These are phyloP conservation scores for Dichomitus squalens DNA, from an alignment of 1,284 basidiomycete species.

Conservation along the genomic window DNA sequence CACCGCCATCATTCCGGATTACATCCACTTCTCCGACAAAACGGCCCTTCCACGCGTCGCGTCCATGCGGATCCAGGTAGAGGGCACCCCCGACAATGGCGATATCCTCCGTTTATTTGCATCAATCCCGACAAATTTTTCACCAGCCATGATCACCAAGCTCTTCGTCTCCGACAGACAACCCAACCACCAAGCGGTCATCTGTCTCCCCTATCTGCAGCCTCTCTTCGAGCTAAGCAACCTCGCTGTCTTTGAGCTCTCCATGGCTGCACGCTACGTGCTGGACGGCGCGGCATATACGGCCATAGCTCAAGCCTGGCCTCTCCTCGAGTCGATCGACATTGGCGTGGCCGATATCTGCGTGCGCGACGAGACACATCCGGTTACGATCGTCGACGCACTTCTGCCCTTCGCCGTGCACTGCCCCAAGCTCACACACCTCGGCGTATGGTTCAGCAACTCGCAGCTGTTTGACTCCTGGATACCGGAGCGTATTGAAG, in stretches of 20 bases:
- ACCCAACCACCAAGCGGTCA: neutral
- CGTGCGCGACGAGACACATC: neutral
- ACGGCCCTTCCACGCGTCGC: neutral
- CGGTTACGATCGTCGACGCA: neutral
- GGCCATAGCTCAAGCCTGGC: neutral
- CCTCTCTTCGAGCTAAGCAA: neutral
- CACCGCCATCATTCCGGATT: neutral
- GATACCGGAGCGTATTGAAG: no score
- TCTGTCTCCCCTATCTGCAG: neutral
- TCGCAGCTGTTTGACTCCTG: no score
- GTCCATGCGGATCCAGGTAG: neutral
- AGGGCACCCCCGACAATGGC: neutral
- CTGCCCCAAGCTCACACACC: neutral
- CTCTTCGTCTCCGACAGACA: neutral
- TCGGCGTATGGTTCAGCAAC: neutral
- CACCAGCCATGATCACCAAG: neutral
- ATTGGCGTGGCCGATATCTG: neutral
- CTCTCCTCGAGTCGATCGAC: neutral
- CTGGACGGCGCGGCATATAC: neutral
- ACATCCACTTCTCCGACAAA: neutral
- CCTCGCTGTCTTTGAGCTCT: neutral
- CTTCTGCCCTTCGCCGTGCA: neutral
- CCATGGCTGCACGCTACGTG: neutral
- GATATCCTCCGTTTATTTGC: neutral
- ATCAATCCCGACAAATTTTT: neutral